Conservation (phyloP, 305 asterid genomes). For the Solanum hybrid region DNA sequence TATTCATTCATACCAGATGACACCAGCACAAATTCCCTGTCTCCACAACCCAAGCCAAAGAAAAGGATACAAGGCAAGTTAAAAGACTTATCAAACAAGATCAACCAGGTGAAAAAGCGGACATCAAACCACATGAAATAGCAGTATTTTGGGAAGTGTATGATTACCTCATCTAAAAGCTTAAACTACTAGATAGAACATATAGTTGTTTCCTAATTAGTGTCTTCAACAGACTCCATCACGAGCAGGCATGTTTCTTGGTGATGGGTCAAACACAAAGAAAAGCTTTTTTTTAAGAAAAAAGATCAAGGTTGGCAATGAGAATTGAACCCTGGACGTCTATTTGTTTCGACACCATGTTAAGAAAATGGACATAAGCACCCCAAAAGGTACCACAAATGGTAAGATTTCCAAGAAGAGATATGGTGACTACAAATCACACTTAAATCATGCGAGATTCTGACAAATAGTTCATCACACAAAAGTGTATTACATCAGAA, state of each 20-base stretch:
- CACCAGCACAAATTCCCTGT: slow-evolving; percentile 59
- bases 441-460: neutral
- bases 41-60: slow-evolving; percentile 9
- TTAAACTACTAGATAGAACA: neutral
- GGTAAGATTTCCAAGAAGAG: neutral
- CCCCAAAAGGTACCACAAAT: neutral
- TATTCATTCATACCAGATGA: slow-evolving; percentile 77
- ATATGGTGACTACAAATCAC: neutral
- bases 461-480: neutral
- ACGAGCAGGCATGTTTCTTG: neutral
- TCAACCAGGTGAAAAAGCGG: neutral
- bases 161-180: neutral
- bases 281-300: neutral
- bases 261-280: neutral
- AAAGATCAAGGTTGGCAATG: neutral
- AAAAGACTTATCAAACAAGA: slow-evolving; percentile 1
- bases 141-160: neutral
- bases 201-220: neutral
- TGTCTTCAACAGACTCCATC: neutral
- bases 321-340: neutral
- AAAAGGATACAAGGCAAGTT: slow-evolving; percentile 3
- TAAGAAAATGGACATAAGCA: neutral
- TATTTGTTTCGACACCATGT: neutral
- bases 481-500: neutral
- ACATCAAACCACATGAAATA: neutral